These are phyloP conservation scores for Arthrobotrys sinensis DNA, from an alignment of 2,329 filamentous ascomycete species.

Conservation along the genomic window DNA sequence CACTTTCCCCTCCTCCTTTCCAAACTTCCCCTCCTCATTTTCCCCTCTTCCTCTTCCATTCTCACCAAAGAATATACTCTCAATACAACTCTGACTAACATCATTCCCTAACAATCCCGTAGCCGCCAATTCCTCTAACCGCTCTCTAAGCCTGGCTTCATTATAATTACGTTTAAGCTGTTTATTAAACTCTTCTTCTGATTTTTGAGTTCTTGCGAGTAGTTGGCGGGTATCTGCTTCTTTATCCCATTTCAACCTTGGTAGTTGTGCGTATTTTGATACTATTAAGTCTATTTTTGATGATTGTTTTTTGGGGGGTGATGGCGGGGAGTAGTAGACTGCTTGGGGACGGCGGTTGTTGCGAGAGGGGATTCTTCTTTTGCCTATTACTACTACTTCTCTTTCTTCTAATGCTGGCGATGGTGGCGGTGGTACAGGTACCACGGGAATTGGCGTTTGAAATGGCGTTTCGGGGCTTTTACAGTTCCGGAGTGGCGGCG, in stretches of 20 bases:
- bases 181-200: constrained; percentile 49
- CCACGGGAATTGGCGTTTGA: not conserved
- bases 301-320: not conserved
- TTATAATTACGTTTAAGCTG: constrained; percentile 5
- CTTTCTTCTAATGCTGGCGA: too few species aligned
- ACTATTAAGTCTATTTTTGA: constrained; percentile 33
- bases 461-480: too few species aligned
- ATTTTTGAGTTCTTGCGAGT: constrained; percentile 19
- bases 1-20: not conserved
- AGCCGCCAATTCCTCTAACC: constrained; percentile 7
- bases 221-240: constrained; percentile 1
- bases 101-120: not conserved
- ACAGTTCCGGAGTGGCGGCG: too few species aligned
- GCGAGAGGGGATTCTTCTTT: not conserved
- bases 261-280: constrained; percentile 33
- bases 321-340: constrained; percentile 21
- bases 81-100: not conserved
- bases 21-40: not conserved
- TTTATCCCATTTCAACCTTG: constrained; percentile 25
- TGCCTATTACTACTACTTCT: not conserved
- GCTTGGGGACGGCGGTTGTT: not conserved
- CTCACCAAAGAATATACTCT: not conserved
- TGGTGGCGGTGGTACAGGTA: too few species aligned
- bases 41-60: not conserved
- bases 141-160: constrained; percentile 7